Conservation (phyloP, 371 early-diverging fungal species). For the Mortierella sp. region DNA sequence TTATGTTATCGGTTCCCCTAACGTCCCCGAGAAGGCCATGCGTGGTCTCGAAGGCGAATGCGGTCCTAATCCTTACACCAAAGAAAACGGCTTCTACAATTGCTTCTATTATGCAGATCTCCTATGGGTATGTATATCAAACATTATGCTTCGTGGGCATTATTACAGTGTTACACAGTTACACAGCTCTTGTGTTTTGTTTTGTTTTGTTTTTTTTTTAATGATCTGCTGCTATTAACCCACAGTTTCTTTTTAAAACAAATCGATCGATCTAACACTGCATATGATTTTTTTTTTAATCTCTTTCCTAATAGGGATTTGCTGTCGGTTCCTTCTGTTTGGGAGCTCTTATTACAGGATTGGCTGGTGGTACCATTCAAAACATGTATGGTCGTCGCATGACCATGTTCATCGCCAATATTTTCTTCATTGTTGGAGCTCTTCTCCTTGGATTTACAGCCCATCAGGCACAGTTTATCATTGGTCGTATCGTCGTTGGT, state of each 20-base stretch:
- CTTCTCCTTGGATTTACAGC: slow-evolving; percentile 71
- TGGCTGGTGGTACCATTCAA: slow-evolving; percentile 72
- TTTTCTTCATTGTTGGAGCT: slow-evolving; percentile 76
- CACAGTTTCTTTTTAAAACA: no score
- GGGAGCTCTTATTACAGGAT: slow-evolving; percentile 66
- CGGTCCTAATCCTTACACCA: slow-evolving; percentile 27
- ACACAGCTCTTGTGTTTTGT: no score
- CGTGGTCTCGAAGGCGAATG: slow-evolving; percentile 39
- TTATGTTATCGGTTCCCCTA: slow-evolving; percentile 64
- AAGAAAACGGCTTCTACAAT: slow-evolving; percentile 30
- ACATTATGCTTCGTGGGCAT: neutral
- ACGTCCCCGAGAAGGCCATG: slow-evolving; percentile 58
- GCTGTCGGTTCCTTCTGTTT: slow-evolving; percentile 77
- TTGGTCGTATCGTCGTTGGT: slow-evolving; percentile 89
- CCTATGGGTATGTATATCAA: slow-evolving; percentile 35
- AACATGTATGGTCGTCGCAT: slow-evolving; percentile 77
- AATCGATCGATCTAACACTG: no score
- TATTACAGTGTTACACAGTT: neutral
- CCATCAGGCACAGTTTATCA: slow-evolving; percentile 73
- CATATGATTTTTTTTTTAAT: no score
- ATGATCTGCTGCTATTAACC: no score
- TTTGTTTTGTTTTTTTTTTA: no score
- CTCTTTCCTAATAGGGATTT: slow-evolving; percentile 58
- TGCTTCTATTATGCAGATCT: slow-evolving; percentile 43
- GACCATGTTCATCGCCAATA: slow-evolving; percentile 74